Percentiles rank a stretch among this genome's conserved stretches.
Conservation (phyloP, 192 early-diverging fungal species). For the Coemansia sp. region DNA sequence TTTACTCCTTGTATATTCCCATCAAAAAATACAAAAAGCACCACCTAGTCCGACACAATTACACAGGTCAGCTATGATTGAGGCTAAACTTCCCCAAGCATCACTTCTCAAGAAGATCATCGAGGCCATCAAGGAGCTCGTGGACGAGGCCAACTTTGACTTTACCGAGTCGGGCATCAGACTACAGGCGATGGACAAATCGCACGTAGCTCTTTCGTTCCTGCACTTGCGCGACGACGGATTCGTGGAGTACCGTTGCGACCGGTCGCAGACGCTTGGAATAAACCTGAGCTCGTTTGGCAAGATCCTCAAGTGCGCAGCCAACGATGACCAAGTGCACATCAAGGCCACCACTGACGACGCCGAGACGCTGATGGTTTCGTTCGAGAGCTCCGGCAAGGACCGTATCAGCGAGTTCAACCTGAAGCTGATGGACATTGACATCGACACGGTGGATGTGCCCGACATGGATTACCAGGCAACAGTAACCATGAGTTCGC, state of each 20-base stretch:
- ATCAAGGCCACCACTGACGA: constrained; percentile 82
- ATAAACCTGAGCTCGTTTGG: constrained; percentile 80
- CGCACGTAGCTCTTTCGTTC: constrained; percentile 93
- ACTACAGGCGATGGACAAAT: constrained; percentile 98
- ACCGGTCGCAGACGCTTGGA: constrained; percentile 86
- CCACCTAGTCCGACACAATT: too few species aligned
- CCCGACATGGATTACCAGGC: constrained; percentile 94
- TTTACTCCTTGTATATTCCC: background rate
- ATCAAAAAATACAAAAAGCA: background rate
- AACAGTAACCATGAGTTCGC: constrained; percentile 81
- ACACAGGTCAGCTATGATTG: constrained; percentile 73
- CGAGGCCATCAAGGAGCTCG: constrained; percentile 97
- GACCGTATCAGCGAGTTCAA: constrained; percentile 88
- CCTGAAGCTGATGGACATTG: constrained; percentile 98
- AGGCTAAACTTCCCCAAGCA: constrained; percentile 87
- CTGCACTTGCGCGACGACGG: constrained; percentile 79
- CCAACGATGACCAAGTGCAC: constrained; percentile 88
- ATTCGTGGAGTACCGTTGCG: constrained; percentile 88
- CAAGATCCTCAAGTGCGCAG: constrained; percentile 94
- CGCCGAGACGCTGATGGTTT: constrained; percentile 76
- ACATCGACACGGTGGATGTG: constrained; percentile 92
- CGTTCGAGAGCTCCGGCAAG: constrained; percentile 69
- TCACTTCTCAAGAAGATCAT: constrained; percentile 90
- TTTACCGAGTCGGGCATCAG: constrained; percentile 82
- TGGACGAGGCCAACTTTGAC: constrained; percentile 42